Evolutionary conservation across 768 basidiomycete genomes (phyloP).

Genomic region (Cubamyces lactineus): DNA sequence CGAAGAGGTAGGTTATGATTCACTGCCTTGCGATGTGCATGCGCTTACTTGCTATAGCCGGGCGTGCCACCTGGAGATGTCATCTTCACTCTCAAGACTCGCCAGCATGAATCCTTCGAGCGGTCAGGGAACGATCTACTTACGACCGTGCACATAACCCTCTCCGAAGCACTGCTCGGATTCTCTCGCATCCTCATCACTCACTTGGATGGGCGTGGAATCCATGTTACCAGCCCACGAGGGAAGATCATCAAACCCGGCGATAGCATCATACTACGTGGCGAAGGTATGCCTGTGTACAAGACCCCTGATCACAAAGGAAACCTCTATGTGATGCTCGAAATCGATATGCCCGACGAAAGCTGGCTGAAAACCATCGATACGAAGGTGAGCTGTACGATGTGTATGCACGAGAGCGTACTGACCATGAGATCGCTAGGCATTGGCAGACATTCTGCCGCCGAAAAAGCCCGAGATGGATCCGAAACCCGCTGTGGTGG

Average conservation of each 20-base stretch:
- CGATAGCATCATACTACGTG: constrained; percentile 72
- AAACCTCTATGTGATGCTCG: constrained; percentile 79
- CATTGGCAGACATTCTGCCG: constrained; percentile 66
- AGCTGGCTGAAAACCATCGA: constrained; percentile 77
- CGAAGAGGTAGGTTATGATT: constrained; percentile 61
- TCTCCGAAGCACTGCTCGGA: constrained; percentile 95
- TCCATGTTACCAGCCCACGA: constrained; percentile 73
- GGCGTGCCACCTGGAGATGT: constrained; percentile 89
- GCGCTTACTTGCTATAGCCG: constrained; percentile 52
- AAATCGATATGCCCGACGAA: constrained; percentile 86
- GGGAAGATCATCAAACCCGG: constrained; percentile 77
- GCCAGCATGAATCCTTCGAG: constrained; percentile 79
- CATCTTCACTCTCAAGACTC: constrained; percentile 73
- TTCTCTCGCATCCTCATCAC: constrained; percentile 89
- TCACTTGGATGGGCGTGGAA: constrained; percentile 93
- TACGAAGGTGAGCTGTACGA: constrained; percentile 47
- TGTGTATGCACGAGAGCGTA: not conserved
- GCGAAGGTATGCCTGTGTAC: constrained; percentile 89
- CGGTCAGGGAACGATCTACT: constrained; percentile 82
- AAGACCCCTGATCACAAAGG: constrained; percentile 70
- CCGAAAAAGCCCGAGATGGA: constrained; percentile 76
- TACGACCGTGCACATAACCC: constrained; percentile 79
- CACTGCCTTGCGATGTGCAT: not conserved
- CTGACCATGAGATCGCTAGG: constrained; percentile 43
- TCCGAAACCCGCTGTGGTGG: constrained; percentile 71